Evolutionary conservation across 2,329 filamentous ascomycete species (phyloP).

Genomic region (Nigrospora oryzae): DNA sequence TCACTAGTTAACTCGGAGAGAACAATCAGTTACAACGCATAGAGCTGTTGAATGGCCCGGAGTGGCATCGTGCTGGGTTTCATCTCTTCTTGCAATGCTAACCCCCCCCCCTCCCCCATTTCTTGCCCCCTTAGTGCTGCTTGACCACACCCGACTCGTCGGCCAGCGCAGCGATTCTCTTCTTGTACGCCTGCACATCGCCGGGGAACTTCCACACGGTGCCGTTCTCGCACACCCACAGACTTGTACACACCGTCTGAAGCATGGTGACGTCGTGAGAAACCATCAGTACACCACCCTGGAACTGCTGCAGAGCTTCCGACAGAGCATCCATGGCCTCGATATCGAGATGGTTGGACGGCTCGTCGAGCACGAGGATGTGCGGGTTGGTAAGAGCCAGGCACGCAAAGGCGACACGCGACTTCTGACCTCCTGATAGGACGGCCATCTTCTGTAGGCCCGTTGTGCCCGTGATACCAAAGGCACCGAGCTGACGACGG

Average conservation of each 20-base stretch:
- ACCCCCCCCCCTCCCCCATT: too few relatives aligned
- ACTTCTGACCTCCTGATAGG: constrained; percentile 95
- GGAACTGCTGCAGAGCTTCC: constrained; percentile 73
- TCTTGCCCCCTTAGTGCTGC: constrained; percentile 34
- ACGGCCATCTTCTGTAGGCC: constrained; percentile 93
- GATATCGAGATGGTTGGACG: constrained; percentile 97
- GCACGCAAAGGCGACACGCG: constrained; percentile 96
- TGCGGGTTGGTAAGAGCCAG: constrained; percentile 89
- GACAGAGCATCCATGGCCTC: constrained; percentile 97
- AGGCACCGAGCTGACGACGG: constrained; percentile 85
- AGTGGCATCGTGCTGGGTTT: too few relatives aligned
- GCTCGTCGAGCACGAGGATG: constrained; percentile 95
- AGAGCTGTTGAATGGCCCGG: too few relatives aligned
- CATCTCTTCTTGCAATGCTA: too few relatives aligned
- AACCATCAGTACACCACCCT: constrained; percentile 96
- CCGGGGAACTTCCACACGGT: constrained; percentile 94
- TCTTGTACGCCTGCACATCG: constrained; percentile 96
- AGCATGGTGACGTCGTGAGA: constrained; percentile 99
- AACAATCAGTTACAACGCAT: too few relatives aligned
- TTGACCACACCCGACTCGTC: constrained; percentile 80
- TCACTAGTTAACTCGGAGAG: too few relatives aligned
- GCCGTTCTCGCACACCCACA: constrained; percentile 95
- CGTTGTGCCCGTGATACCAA: constrained; percentile 86
- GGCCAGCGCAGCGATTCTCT: constrained; percentile 83
- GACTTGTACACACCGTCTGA: constrained; percentile 85